A percentile compares a stretch with the other conserved stretches of the same genome.
Conservation (phyloP, 2,329 filamentous ascomycete genomes). For the Talaromyces sp. region DNA sequence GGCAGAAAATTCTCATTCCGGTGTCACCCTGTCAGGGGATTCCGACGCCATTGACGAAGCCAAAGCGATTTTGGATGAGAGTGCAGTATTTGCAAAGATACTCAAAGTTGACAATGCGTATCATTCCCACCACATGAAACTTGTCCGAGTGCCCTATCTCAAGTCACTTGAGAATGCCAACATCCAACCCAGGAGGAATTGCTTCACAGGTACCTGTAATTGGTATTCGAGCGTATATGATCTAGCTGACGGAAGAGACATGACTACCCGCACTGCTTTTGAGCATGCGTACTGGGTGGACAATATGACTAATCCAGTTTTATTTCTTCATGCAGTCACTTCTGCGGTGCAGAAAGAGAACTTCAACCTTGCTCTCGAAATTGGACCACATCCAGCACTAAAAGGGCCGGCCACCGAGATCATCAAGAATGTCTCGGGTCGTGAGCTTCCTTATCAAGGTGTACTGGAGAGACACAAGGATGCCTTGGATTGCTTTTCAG, state of each 20-base stretch:
- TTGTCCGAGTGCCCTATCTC: constrained; percentile 28
- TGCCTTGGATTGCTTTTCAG: constrained; percentile 14
- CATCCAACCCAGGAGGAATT: constrained; percentile 9
- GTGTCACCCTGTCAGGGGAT: constrained; percentile 45
- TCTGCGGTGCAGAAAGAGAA: constrained; percentile 11
- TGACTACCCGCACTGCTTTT: constrained; percentile 19
- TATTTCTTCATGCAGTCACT: constrained; percentile 26
- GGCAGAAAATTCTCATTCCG: constrained; percentile 37
- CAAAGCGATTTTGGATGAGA: constrained; percentile 20
- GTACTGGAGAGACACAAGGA: constrained; percentile 15
- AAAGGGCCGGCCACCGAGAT: constrained; percentile 22
- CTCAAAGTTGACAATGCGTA: constrained; percentile 38
- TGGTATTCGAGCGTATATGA: constrained; percentile 10
- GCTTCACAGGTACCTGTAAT: constrained; percentile 5
- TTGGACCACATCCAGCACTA: constrained; percentile 32
- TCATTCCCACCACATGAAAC: constrained; percentile 38
- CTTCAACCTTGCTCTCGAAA: constrained; percentile 20
- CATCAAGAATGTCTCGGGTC: constrained; percentile 1
- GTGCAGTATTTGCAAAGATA: constrained; percentile 28
- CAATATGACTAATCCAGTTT: constrained; percentile 32
- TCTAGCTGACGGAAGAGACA: constrained; percentile 8
- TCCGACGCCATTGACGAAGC: constrained; percentile 29
- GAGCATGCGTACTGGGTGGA: constrained; percentile 28
- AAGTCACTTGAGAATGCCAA: constrained; percentile 15
- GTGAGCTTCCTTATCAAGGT: constrained; percentile 16